A percentile compares a stretch with the other conserved stretches of the same genome.
Conservation (phyloP, 2,329 filamentous ascomycete species). For the Neopestalotiopsis rosae region DNA sequence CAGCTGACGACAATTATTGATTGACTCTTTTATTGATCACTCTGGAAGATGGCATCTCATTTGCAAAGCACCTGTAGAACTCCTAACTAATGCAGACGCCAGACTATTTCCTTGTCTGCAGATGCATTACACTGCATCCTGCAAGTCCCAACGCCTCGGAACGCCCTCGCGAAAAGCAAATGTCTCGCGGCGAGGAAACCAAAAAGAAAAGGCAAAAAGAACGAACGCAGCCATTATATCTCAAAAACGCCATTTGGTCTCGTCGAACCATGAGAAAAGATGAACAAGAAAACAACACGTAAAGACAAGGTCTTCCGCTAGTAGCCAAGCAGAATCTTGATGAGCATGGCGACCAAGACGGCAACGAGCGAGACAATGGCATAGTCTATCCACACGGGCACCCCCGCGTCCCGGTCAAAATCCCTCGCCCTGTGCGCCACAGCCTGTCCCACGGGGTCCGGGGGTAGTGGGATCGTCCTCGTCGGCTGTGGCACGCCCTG, state of each 20-base stretch:
- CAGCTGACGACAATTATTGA: neutral
- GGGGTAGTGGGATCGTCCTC: conserved; percentile 31
- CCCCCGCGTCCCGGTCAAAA: conserved; percentile 49
- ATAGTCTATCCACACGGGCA: conserved; percentile 80
- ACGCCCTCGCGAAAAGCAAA: neutral
- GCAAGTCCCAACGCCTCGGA: neutral
- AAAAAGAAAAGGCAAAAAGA: neutral
- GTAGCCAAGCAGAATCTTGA: conserved; percentile 54
- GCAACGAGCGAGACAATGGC: conserved; percentile 76
- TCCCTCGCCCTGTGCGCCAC: conserved; percentile 27
- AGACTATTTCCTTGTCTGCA: neutral
- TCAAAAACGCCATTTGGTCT: neutral
- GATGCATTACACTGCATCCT: neutral
- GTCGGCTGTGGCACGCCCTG: conserved; percentile 35
- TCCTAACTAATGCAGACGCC: neutral
- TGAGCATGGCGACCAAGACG: conserved; percentile 72
- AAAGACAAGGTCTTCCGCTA: conserved; percentile 9
- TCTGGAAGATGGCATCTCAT: neutral
- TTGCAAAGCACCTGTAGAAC: neutral
- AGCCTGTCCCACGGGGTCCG: conserved; percentile 24
- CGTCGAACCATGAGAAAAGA: no score
- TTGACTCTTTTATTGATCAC: neutral
- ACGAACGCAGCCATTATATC: neutral
- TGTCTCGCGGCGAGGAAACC: neutral
- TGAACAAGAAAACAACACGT: neutral